phyloP scores from a whole-genome alignment of 164 flowering plant genomes.

The Litsea cubeba region DNA sequence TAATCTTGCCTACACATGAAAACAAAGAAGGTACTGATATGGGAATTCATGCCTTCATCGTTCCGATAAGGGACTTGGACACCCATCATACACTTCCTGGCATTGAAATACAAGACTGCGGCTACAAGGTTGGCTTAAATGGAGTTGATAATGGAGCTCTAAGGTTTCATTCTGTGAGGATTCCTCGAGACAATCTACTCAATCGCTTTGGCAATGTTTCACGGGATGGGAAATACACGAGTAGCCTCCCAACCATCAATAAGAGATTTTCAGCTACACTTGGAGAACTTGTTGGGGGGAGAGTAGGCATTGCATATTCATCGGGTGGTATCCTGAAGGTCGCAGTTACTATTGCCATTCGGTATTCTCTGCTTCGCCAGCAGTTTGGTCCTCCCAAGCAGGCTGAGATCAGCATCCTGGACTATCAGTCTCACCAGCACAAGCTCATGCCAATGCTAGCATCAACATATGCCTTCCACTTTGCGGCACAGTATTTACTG shows the following conservation, averaged over 20 bases:
- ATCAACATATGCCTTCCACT: constrained; percentile 88
- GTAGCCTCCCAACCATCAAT: constrained; percentile 75
- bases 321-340: constrained; percentile 82
- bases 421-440: constrained; percentile 97
- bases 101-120: constrained; percentile 91
- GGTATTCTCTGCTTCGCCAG: constrained; percentile 84
- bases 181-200: constrained; percentile 90
- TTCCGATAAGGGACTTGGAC: constrained; percentile 83
- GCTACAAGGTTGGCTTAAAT: constrained; percentile 91
- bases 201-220: constrained; percentile 94
- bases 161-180: constrained; percentile 75
- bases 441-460: constrained; percentile 99
- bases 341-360: constrained; percentile 70
- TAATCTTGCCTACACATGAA: constrained; percentile 70
- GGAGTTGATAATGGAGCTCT: constrained; percentile 98
- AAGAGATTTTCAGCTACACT: constrained; percentile 88
- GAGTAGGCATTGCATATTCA: constrained; percentile 87
- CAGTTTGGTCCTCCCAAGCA: constrained; percentile 94
- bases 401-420: constrained; percentile 82
- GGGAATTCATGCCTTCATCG: constrained; percentile 99
- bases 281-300: constrained; percentile 97
- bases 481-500: constrained; percentile 65
- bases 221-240: constrained; percentile 86
- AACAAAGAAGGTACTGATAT: constrained; percentile 61
- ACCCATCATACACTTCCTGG: constrained; percentile 78